phyloP scores from a whole-genome alignment of 345 rosid genomes.

The Physaria fendleri region DNA sequence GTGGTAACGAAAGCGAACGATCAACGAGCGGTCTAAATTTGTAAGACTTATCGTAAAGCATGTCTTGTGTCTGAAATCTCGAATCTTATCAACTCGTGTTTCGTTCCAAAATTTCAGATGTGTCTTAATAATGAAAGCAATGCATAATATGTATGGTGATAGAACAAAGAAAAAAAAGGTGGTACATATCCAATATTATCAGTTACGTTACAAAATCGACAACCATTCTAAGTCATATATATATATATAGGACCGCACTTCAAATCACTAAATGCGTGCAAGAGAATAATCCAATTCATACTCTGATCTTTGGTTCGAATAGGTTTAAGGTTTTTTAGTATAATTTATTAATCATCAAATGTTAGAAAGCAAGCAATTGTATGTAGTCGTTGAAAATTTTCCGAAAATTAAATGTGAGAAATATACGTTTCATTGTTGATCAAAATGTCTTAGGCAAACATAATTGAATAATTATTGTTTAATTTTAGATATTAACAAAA shows the following conservation, averaged over 20 bases:
- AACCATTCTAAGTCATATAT: not conserved
- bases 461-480: not conserved
- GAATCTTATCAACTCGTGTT: not conserved
- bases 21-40: not conserved
- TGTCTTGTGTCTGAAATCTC: not conserved
- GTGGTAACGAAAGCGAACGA: not conserved
- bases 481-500: too few relatives aligned
- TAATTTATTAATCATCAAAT: not conserved
- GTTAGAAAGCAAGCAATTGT: not conserved
- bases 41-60: not conserved
- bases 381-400: not conserved
- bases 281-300: conserved; percentile 18
- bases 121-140: not conserved
- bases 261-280: not conserved
- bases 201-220: conserved; percentile 2
- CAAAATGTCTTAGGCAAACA: not conserved
- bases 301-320: not conserved
- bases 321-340: not conserved
- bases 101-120: not conserved
- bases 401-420: not conserved
- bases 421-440: not conserved
- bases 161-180: too few relatives aligned
- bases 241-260: conserved; percentile 1
- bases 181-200: not conserved
- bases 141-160: too few relatives aligned